These are phyloP conservation scores for Paramecium biaurelia DNA, from an alignment of 73 alveolate genomes.

Conservation along the genomic window DNA sequence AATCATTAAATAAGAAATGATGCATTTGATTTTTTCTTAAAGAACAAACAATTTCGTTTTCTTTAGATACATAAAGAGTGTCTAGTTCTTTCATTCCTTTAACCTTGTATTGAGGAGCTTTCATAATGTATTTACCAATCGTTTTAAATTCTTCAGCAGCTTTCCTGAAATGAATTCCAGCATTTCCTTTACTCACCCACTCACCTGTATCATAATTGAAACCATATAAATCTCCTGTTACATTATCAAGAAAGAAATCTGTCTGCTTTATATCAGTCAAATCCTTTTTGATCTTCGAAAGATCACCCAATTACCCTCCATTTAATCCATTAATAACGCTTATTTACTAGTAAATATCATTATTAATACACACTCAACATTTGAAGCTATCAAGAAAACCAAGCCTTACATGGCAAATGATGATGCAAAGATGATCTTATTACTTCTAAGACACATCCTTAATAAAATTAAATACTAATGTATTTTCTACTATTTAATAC, in stretches of 20 bases:
- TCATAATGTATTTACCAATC: conserved; percentile 52
- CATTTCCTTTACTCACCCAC: conserved; percentile 93
- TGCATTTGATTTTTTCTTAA: conserved; percentile 51
- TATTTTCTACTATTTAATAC: not conserved
- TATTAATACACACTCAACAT: conserved; percentile 49
- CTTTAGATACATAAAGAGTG: conserved; percentile 12
- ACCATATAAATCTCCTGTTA: conserved; percentile 91
- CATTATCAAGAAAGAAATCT: conserved; percentile 87
- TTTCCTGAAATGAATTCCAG: conserved; percentile 86
- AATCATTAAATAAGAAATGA: conserved; percentile 21
- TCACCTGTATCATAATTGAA: conserved; percentile 74
- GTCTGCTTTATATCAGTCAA: conserved; percentile 65
- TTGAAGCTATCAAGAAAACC: conserved; percentile 54
- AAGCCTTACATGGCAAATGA: conserved; percentile 57
- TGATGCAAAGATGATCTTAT: conserved; percentile 48
- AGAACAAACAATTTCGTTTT: conserved; percentile 28
- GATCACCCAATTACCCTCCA: conserved; percentile 70
- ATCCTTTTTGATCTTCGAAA: conserved; percentile 33
- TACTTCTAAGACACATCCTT: conserved; percentile 60
- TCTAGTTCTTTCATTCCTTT: conserved; percentile 8
- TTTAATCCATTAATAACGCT: conserved; percentile 45
- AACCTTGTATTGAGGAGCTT: conserved; percentile 35
- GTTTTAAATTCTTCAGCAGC: conserved; percentile 64
- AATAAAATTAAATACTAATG: conserved; percentile 13
- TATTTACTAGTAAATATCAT: not conserved